These are phyloP conservation scores for Termitomyces sp. DNA, from an alignment of 768 basidiomycete genomes.

Conservation along the genomic window DNA sequence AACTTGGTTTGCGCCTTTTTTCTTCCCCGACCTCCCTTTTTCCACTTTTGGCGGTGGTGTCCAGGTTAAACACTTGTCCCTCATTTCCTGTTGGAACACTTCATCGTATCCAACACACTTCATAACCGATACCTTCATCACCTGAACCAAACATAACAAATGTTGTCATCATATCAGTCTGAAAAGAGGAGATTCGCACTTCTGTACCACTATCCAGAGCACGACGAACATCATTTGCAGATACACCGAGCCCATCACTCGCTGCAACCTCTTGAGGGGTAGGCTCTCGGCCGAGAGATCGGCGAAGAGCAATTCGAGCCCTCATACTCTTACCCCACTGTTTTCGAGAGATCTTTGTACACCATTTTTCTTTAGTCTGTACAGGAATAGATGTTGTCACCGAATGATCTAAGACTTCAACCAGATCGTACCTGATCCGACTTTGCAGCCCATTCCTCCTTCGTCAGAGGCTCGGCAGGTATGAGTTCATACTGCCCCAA, in stretches of 20 bases:
- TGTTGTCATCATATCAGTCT: not conserved
- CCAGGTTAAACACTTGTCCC: not conserved
- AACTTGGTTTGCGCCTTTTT: not conserved
- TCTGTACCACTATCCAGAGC: not conserved
- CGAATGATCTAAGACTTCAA: not conserved
- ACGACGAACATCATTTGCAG: not conserved
- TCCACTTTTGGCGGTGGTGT: not conserved
- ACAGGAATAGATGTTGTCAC: not conserved
- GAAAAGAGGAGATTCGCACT: not conserved
- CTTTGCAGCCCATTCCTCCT: conserved; percentile 20
- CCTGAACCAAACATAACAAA: not conserved
- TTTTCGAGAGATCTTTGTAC: not conserved
- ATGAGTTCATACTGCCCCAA: conserved; percentile 33
- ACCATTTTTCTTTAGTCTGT: not conserved
- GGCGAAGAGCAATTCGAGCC: conserved; percentile 1
- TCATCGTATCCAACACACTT: conserved; percentile 4
- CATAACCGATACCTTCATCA: not conserved
- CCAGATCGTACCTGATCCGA: not conserved
- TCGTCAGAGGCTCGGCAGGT: conserved; percentile 36
- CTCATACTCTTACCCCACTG: not conserved
- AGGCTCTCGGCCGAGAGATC: not conserved
- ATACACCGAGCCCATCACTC: not conserved
- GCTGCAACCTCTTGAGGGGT: not conserved
- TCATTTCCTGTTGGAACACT: not conserved
- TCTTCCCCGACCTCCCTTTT: not conserved